phyloP scores from a whole-genome alignment of 2,329 filamentous ascomycete genomes.

The Leptographium procerum region DNA sequence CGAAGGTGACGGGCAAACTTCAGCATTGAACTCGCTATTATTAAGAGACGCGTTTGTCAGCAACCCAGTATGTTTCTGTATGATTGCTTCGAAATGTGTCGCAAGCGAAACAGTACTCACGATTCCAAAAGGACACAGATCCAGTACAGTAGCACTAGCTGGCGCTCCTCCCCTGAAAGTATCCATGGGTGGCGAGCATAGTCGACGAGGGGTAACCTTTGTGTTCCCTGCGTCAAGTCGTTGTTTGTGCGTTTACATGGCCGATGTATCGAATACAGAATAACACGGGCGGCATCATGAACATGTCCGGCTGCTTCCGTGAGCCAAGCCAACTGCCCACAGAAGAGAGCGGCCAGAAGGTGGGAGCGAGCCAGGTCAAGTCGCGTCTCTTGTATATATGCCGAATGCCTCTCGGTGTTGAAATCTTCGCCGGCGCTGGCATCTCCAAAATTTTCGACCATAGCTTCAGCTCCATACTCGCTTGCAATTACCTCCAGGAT shows the following conservation, averaged over 20 bases:
- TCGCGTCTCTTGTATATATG: neutral
- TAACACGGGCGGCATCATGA: conserved; percentile 1
- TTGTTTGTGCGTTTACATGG: neutral
- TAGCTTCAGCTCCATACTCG: no score
- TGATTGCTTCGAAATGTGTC: no score
- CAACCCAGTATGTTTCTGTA: neutral
- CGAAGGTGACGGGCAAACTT: conserved; percentile 3
- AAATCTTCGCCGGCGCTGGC: neutral
- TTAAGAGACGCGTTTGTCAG: neutral
- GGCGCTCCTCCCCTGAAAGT: conserved; percentile 4
- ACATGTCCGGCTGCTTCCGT: conserved; percentile 7
- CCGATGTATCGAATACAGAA: conserved; percentile 4
- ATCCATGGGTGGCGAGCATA: neutral
- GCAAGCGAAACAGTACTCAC: conserved; percentile 1
- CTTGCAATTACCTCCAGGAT: conserved; percentile 1
- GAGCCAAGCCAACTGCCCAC: conserved; percentile 9
- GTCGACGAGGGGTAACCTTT: conserved; percentile 4
- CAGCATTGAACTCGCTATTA: conserved; percentile 8
- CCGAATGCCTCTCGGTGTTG: neutral
- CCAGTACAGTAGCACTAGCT: conserved; percentile 11
- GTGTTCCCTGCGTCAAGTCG: neutral
- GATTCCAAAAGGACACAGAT: conserved; percentile 10
- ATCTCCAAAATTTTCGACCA: no score
- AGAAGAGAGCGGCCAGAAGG: conserved; percentile 10
- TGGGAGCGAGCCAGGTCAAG: conserved; percentile 10